A percentile compares a stretch with the other conserved stretches of the same genome.
These are phyloP conservation scores for Bolboschoenoplectus hybrid DNA, from an alignment of 202 grass and related monocot species.

Conservation along the genomic window DNA sequence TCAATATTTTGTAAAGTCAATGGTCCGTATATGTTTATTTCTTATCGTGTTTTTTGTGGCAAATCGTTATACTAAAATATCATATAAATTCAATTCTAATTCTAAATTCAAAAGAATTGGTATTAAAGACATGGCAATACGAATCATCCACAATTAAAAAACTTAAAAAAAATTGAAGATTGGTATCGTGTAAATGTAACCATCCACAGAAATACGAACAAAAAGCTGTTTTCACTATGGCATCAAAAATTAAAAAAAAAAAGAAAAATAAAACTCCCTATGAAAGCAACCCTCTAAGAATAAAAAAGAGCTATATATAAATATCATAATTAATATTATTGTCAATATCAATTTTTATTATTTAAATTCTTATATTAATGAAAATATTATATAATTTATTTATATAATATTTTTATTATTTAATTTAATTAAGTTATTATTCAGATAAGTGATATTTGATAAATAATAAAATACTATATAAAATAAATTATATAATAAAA, in stretches of 20 bases:
- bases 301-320: background rate
- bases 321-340: too few relatives aligned
- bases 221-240: background rate
- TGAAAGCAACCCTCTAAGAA: conserved; percentile 15
- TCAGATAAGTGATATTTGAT: too few relatives aligned
- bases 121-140: background rate
- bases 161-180: background rate
- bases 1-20: background rate
- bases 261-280: background rate
- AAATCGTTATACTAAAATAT: conserved; percentile 14
- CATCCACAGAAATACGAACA: conserved; percentile 6
- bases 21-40: background rate
- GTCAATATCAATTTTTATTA: too few relatives aligned
- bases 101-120: background rate
- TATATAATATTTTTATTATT: too few relatives aligned
- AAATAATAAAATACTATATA: background rate
- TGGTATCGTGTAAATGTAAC: background rate
- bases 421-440: too few relatives aligned
- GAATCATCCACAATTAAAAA: background rate
- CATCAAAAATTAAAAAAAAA: background rate
- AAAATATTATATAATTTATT: too few relatives aligned
- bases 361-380: too few relatives aligned
- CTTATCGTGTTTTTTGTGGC: background rate
- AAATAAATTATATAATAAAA: background rate
- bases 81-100: background rate